phyloP scores from a whole-genome alignment of 1,284 basidiomycete species.

The Butyriboletus appendiculatus region DNA sequence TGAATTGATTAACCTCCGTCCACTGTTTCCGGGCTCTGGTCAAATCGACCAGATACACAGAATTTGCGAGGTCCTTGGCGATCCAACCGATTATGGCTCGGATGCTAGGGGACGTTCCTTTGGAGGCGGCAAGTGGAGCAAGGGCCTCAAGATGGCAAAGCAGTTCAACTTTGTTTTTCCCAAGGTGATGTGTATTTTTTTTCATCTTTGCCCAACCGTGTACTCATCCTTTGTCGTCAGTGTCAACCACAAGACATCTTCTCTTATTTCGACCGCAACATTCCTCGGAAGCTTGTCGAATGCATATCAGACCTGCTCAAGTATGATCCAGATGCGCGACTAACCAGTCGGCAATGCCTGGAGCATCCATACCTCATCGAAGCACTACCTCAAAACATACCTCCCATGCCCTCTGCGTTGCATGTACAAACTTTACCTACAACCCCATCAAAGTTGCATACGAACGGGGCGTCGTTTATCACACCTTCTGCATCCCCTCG shows the following conservation, averaged over 20 bases:
- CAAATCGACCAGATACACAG: slow-evolving; percentile 93
- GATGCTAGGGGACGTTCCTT: slow-evolving; percentile 70
- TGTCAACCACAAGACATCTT: slow-evolving; percentile 76
- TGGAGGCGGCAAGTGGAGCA: slow-evolving; percentile 89
- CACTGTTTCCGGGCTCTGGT: slow-evolving; percentile 96
- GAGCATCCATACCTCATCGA: slow-evolving; percentile 87
- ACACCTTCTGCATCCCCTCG: slow-evolving; percentile 54
- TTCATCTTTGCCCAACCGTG: background rate
- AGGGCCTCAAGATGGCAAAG: slow-evolving; percentile 85
- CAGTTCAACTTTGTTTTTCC: slow-evolving; percentile 89
- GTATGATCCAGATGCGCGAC: slow-evolving; percentile 86
- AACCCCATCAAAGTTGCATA: slow-evolving; percentile 39
- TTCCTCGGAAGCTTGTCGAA: slow-evolving; percentile 83
- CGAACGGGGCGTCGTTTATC: slow-evolving; percentile 44
- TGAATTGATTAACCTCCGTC: slow-evolving; percentile 93
- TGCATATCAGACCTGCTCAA: slow-evolving; percentile 92
- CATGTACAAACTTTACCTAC: slow-evolving; percentile 34
- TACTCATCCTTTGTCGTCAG: slow-evolving; percentile 42
- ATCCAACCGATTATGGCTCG: slow-evolving; percentile 84
- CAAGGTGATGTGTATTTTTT: slow-evolving; percentile 54
- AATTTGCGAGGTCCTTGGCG: slow-evolving; percentile 92
- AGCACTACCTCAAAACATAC: slow-evolving; percentile 64
- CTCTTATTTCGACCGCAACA: slow-evolving; percentile 75
- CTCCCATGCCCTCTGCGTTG: slow-evolving; percentile 61
- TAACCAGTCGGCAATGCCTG: slow-evolving; percentile 87